Evolutionary conservation across 352 stramenopile genomes (phyloP), one percentile per base, ranked within the genome.

Genomic region (Globisporangium megalacanthum): DNA sequence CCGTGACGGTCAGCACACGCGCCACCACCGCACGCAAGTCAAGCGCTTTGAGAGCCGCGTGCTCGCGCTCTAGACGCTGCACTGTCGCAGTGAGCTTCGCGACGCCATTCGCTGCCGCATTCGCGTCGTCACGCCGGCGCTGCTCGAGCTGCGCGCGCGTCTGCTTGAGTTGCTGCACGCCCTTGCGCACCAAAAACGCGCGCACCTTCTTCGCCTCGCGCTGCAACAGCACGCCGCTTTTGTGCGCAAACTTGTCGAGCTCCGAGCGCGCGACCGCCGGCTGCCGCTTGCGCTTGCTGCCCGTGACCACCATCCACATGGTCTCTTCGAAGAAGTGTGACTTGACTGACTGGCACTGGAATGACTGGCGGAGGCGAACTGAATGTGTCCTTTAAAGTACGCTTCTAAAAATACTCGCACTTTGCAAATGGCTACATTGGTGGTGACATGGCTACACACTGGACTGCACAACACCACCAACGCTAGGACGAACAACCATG

Each of bases 191-290:
- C 31, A 83, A 54, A 53, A 92, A 89, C 20, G 69, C 61, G 57
- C 74, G 72, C 41, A 89, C 73, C 59, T 89, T 89, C 69, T 92
- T 92, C 36, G 70, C 69, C 59, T 92, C 82, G 39, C 82, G 79
- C 67, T 88, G 79, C 67, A 92, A 66, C 51, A 88, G 55, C 54
- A 71, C 68, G 49, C 64, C 69, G 61, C 77, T 88, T 70, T 92
- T 88, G 71, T 92, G 81, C 60, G 75, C 68, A 47, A 88, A 77
- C 53, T 77, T 79, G 49, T 92, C 81, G 49, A 82, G 75, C 64
- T 73, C 69, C 44, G 66, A 78, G 69, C 82, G 83, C 22, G 65
- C 68, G 13, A 33, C 54, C 55, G 31, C 31, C n/a, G n/a, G 33
- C 15, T 22, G 61, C 44, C 75, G 73, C 65, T 84, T 83, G 52